phyloP scores from a whole-genome alignment of 768 basidiomycete genomes.

The Lepiota brunneoincarnata region DNA sequence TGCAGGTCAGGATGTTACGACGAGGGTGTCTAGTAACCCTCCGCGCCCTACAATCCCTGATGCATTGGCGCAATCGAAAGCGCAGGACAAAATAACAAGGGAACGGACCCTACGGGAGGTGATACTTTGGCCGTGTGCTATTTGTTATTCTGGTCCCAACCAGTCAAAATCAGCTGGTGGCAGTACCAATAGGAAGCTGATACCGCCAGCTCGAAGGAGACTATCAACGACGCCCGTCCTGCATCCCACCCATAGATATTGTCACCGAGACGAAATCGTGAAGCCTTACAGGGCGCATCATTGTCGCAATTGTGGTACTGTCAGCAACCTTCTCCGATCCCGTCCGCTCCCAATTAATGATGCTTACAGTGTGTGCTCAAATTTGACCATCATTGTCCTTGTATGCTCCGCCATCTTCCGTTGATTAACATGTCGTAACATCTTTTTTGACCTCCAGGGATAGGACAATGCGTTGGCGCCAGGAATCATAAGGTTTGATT shows the following conservation, averaged over 20 bases:
- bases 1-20: background rate
- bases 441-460: constrained; percentile 53
- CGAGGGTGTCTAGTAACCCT: background rate
- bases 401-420: constrained; percentile 37
- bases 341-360: background rate
- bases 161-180: background rate
- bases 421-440: background rate
- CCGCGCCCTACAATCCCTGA: background rate
- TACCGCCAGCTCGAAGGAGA: constrained; percentile 27
- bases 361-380: constrained; percentile 68
- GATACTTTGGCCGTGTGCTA: constrained; percentile 7
- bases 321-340: constrained; percentile 32
- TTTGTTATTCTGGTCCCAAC: background rate
- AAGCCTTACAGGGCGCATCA: constrained; percentile 81
- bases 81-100: background rate
- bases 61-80: background rate
- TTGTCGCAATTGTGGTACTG: constrained; percentile 80
- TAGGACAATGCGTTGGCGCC: constrained; percentile 93
- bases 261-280: constrained; percentile 55
- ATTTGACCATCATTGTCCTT: constrained; percentile 91
- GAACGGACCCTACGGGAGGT: background rate
- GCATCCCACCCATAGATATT: constrained; percentile 66
- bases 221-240: constrained; percentile 43
- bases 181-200: constrained; percentile 10
- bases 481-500: constrained; percentile 76